Conservation (phyloP, 495 filamentous ascomycete genomes). For the Achaetomiella virescens region DNA sequence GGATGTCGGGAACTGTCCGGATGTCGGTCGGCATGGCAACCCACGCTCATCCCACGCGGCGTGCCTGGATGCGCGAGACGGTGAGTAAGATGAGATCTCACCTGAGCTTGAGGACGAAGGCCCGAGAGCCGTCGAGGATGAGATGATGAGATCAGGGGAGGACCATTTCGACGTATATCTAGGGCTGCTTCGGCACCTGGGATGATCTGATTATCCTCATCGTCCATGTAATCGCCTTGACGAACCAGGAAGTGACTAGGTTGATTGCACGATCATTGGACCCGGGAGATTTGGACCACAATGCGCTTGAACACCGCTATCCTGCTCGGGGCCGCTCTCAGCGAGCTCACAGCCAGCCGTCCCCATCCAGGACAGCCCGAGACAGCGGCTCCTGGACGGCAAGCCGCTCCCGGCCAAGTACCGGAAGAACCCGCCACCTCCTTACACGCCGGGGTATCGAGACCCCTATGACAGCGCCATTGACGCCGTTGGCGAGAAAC, state of each 20-base stretch:
- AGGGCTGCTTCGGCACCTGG: no score
- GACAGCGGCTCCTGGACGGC: constrained; percentile 44
- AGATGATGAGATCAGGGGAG: no score
- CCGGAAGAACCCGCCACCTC: constrained; percentile 27
- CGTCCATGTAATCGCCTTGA: no score
- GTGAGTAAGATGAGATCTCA: no score
- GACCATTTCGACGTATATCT: background rate
- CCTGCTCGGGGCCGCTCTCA: constrained; percentile 28
- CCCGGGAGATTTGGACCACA: background rate
- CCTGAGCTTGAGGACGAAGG: background rate
- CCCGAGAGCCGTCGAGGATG: background rate
- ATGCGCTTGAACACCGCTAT: constrained; percentile 30
- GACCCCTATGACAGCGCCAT: constrained; percentile 44
- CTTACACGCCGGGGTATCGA: constrained; percentile 39
- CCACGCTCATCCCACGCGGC: no score
- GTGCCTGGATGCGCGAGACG: no score
- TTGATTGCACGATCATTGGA: no score
- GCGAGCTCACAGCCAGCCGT: constrained; percentile 30
- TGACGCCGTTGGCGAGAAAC: constrained; percentile 50
- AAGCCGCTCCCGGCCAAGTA: constrained; percentile 40
- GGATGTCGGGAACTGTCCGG: background rate
- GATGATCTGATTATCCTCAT: no score
- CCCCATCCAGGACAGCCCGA: constrained; percentile 46
- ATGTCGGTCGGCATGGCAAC: background rate
- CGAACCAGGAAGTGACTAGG: no score